These are phyloP conservation scores for Aspergillus brasiliensis DNA, from an alignment of 2,329 filamentous ascomycete species.

Conservation along the genomic window DNA sequence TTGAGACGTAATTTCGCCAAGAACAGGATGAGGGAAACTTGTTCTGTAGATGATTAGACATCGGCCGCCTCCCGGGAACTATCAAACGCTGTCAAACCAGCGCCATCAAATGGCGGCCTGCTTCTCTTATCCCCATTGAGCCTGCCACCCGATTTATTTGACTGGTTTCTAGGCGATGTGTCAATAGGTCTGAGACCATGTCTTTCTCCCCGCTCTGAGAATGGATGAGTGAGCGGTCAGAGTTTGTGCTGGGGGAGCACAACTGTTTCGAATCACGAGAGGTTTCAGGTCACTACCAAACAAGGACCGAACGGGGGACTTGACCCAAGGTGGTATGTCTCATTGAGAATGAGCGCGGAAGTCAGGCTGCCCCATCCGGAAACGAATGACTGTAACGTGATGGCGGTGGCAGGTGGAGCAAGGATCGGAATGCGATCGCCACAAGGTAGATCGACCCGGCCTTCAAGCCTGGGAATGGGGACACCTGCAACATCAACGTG, in stretches of 20 bases:
- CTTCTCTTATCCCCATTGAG: slow-evolving; percentile 1
- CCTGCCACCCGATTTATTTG: background rate
- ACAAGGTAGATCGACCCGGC: slow-evolving; percentile 14
- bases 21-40: background rate
- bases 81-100: slow-evolving; percentile 7
- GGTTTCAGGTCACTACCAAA: background rate
- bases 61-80: slow-evolving; percentile 9
- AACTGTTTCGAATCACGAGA: slow-evolving; percentile 1
- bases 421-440: slow-evolving; percentile 21
- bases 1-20: background rate
- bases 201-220: slow-evolving; percentile 9
- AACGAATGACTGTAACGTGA: background rate
- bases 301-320: slow-evolving; percentile 7
- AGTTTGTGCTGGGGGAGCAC: background rate
- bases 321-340: slow-evolving; percentile 21
- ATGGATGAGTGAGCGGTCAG: background rate
- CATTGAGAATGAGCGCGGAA: slow-evolving; percentile 8
- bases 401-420: slow-evolving; percentile 1
- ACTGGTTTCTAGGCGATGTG: background rate
- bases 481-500: slow-evolving; percentile 17
- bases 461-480: background rate
- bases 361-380: background rate
- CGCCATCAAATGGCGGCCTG: slow-evolving; percentile 1
- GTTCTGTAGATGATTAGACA: slow-evolving; percentile 5
- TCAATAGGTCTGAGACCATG: slow-evolving; percentile 14